Evolutionary conservation across 805 yeast species (phyloP).

Genomic region (Candida awuae): DNA sequence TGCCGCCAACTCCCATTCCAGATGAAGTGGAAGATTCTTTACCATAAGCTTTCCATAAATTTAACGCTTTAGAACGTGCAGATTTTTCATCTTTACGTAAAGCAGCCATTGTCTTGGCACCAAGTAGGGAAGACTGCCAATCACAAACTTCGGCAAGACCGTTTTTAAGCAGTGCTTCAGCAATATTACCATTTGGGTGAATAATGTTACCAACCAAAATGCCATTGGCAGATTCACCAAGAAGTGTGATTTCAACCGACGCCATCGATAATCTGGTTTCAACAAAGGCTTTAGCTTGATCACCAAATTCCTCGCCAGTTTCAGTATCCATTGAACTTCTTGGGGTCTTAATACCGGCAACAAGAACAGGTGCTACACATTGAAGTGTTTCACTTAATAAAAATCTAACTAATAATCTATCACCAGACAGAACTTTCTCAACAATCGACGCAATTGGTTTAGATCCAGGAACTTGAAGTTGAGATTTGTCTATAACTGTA

Average conservation of each 20-base stretch:
- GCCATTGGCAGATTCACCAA: conserved; percentile 58
- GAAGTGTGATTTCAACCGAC: conserved; percentile 44
- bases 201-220: conserved; percentile 48
- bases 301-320: conserved; percentile 52
- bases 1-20: conserved; percentile 37
- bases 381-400: conserved; percentile 41
- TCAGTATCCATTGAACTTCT: conserved; percentile 46
- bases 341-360: conserved; percentile 72
- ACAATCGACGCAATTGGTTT: conserved; percentile 51
- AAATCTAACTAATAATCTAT: conserved; percentile 55
- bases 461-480: conserved; percentile 30
- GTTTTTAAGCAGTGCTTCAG: conserved; percentile 53
- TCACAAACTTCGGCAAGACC: conserved; percentile 75
- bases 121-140: conserved; percentile 68
- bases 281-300: conserved; percentile 56
- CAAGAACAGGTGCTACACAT: conserved; percentile 47
- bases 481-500: conserved; percentile 22
- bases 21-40: conserved; percentile 16
- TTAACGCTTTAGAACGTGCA: conserved; percentile 49
- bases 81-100: conserved; percentile 58
- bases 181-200: conserved; percentile 74
- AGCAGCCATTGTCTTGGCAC: conserved; percentile 51
- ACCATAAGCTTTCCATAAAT: conserved; percentile 42
- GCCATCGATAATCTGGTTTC: conserved; percentile 58
- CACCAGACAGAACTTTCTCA: conserved; percentile 74